Conservation (phyloP, 495 filamentous ascomycete species). For the Hyaloscypha variabilis region DNA sequence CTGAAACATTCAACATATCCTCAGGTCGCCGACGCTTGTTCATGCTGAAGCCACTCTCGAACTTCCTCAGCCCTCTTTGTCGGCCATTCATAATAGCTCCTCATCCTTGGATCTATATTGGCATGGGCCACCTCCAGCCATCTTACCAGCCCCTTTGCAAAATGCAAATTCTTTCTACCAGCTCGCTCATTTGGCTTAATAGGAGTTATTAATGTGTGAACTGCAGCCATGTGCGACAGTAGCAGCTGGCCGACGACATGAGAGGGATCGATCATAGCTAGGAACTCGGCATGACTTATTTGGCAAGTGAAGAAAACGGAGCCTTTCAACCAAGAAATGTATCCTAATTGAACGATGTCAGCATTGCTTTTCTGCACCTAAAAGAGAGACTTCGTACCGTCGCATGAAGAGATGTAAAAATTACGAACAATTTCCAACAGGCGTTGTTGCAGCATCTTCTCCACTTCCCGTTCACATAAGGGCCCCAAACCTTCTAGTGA, state of each 20-base stretch:
- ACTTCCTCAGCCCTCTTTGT: constrained; percentile 19
- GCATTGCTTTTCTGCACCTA: constrained; percentile 13
- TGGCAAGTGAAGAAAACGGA: constrained; percentile 32
- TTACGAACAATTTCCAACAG: constrained; percentile 7
- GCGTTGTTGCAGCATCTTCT: constrained; percentile 10
- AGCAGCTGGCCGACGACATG: constrained; percentile 51
- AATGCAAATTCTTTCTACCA: constrained; percentile 9
- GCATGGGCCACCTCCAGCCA: constrained; percentile 37
- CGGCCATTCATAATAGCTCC: constrained; percentile 43
- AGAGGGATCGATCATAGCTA: constrained; percentile 48
- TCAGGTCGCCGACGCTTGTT: constrained; percentile 12
- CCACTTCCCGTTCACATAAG: constrained; percentile 13
- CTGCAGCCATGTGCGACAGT: constrained; percentile 56
- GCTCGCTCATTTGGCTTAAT: constrained; percentile 9
- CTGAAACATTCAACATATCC: constrained; percentile 7
- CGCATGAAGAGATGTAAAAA: constrained; percentile 13
- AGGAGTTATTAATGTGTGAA: constrained; percentile 40
- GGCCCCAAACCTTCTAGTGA: constrained; percentile 12
- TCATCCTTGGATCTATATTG: constrained; percentile 39
- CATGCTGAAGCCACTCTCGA: constrained; percentile 12
- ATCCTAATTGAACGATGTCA: constrained; percentile 24
- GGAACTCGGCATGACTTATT: constrained; percentile 54
- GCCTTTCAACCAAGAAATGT: constrained; percentile 34
- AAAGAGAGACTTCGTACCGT: constrained; percentile 14
- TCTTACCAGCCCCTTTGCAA: constrained; percentile 8